Base-by-base conservation (phyloP, 768 basidiomycete genomes). In the Suillus plorans region DNA sequence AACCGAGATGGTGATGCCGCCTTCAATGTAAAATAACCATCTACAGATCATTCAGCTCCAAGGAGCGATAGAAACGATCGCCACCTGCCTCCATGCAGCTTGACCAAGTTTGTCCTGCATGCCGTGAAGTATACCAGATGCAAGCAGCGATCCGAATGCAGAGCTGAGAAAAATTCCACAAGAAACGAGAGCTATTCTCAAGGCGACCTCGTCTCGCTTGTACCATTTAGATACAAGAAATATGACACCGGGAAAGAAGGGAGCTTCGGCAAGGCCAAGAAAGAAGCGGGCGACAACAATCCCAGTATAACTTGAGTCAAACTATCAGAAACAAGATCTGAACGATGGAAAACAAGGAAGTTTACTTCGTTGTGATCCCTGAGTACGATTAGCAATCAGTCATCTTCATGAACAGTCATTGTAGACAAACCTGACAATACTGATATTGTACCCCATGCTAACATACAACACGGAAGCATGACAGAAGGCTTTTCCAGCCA, bases 131-230 rank as follows among this genome's bases (percentile, higher is more conserved):
- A 83, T 80, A 16, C 77, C 81, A 44, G 81, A 78, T 14, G 81
- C 80, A 36, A 84, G 72, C 31, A 83, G 69, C 4, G 80, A 76
- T 0, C 82, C 81, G 65, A 82, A 81, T 3, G 81, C 83, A 72
- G 83, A 82, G 8, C 74, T 76, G 55, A 82, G 77, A 14, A 83
- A 68, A 65, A 75, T 77, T 31, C 80, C 78, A 64, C 71, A 77
- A 66, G 74, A 77, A 18, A 77, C 71, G 60, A 79, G 68, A 16
- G 79, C 74, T 28, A 72, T 73, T 10, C 79, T 69, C 25, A 79
- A 64, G n/a, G 76, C 81, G 34, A 81, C 70, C 65, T 82, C 80
- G 41, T 72, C 70, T 47, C 73, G 71, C 28, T 69, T 77, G 69
- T 81, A 82, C 64, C 64, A 64, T 41, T 31, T 56, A 25, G 64